Conservation (phyloP, 352 stramenopile species). For the Phytophthora europaea region DNA sequence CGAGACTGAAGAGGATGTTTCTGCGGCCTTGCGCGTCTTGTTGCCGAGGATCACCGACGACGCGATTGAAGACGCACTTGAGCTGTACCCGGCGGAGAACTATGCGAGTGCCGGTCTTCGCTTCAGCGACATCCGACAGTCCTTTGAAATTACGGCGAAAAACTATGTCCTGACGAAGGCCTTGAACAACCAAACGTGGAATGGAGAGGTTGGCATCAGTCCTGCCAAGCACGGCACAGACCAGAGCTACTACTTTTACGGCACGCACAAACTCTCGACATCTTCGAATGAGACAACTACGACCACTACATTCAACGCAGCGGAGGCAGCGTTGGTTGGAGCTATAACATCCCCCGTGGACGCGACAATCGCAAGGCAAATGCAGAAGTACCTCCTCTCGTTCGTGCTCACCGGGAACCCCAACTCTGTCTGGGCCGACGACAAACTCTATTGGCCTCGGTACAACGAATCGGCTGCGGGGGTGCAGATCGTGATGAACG, state of each 20-base stretch:
- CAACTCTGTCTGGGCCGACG: slow-evolving; percentile 29
- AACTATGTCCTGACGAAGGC: slow-evolving; percentile 31
- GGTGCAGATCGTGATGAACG: slow-evolving; percentile 33
- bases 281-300: slow-evolving; percentile 8
- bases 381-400: slow-evolving; percentile 42
- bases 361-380: slow-evolving; percentile 29
- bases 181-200: slow-evolving; percentile 40
- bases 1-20: slow-evolving; percentile 25
- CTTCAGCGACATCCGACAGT: slow-evolving; percentile 39
- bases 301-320: neutral
- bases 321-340: neutral
- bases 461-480: slow-evolving; percentile 25
- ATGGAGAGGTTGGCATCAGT: slow-evolving; percentile 25
- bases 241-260: slow-evolving; percentile 43
- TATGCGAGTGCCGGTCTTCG: slow-evolving; percentile 32
- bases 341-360: slow-evolving; percentile 20
- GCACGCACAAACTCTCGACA: slow-evolving; percentile 26
- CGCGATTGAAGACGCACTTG: slow-evolving; percentile 22
- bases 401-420: slow-evolving; percentile 38
- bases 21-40: slow-evolving; percentile 27
- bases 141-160: slow-evolving; percentile 32
- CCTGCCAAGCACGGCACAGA: slow-evolving; percentile 30
- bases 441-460: slow-evolving; percentile 37
- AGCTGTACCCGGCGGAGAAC: slow-evolving; percentile 32
- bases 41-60: slow-evolving; percentile 39